Percentiles rank a stretch among this genome's conserved stretches.
Evolutionary conservation across 179 eudicot genomes (phyloP).

Genomic region (Spergularia azorica): DNA sequence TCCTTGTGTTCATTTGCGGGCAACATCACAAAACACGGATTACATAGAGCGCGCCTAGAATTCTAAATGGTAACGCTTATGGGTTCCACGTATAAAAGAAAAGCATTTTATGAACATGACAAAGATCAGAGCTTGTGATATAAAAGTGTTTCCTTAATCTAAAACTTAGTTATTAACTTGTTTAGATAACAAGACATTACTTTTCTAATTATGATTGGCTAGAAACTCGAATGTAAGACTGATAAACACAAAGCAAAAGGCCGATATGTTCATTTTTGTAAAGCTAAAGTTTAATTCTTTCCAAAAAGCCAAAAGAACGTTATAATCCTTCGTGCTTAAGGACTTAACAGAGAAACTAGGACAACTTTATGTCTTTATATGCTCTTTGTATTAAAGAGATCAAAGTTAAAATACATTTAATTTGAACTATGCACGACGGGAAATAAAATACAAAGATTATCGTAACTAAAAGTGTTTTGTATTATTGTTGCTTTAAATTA

Average conservation of each 20-base stretch:
- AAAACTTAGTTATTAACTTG: too few species aligned
- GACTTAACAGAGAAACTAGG: background rate
- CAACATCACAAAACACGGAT: too few species aligned
- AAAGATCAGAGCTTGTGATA: too few species aligned
- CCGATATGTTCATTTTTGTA: background rate
- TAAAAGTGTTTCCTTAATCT: too few species aligned
- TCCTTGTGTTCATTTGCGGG: too few species aligned
- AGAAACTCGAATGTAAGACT: background rate
- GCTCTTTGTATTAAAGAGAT: conserved; percentile 1
- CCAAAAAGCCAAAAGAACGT: conserved; percentile 11
- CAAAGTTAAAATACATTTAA: background rate
- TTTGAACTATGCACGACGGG: background rate
- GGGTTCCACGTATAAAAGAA: too few species aligned
- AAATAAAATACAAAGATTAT: too few species aligned
- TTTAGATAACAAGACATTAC: background rate
- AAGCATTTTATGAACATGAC: too few species aligned
- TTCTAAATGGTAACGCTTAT: too few species aligned
- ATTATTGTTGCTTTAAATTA: too few species aligned
- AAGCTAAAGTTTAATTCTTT: conserved; percentile 3
- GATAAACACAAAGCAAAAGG: background rate
- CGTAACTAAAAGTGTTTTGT: too few species aligned
- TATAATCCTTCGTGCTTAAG: conserved; percentile 24
- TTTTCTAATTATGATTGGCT: conserved; percentile 19
- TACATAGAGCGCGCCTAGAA: too few species aligned
- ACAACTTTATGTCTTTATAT: background rate